Evolutionary conservation across 2,329 filamentous ascomycete genomes (phyloP).

Genomic region (Hirsutella thompsonii): DNA sequence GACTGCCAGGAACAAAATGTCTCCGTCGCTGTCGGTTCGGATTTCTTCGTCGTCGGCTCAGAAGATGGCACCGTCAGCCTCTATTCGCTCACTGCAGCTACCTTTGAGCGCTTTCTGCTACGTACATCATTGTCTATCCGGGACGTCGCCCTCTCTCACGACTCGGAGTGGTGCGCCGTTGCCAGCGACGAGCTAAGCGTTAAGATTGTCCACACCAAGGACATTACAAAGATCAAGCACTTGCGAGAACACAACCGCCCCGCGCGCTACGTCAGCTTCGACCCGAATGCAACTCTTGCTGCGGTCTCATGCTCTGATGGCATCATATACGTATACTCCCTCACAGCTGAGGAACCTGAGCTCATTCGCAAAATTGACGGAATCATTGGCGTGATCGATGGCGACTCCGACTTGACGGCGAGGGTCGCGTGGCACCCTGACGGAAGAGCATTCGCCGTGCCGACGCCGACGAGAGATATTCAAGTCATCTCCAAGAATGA

Average conservation of each 20-base stretch:
- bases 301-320: constrained; percentile 83
- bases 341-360: constrained; percentile 66
- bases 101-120: constrained; percentile 70
- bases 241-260: constrained; percentile 74
- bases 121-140: constrained; percentile 77
- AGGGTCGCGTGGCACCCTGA: constrained; percentile 86
- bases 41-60: constrained; percentile 77
- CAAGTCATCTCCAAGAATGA: constrained; percentile 80
- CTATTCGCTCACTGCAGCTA: constrained; percentile 65
- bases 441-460: constrained; percentile 76
- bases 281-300: constrained; percentile 62
- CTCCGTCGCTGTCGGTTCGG: constrained; percentile 61
- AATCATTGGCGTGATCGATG: constrained; percentile 66
- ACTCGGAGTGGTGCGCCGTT: constrained; percentile 80
- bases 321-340: constrained; percentile 77
- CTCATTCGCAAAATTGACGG: constrained; percentile 77
- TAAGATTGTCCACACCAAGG: constrained; percentile 72
- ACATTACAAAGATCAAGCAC: constrained; percentile 64
- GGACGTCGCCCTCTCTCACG: constrained; percentile 70
- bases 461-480: constrained; percentile 70
- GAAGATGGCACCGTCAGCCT: constrained; percentile 95
- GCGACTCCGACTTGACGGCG: constrained; percentile 59
- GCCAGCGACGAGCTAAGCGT: constrained; percentile 93
- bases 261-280: constrained; percentile 87
- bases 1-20: constrained; percentile 81